These are phyloP conservation scores for Mycena citricolor DNA, from an alignment of 1,284 basidiomycete species.

Conservation along the genomic window DNA sequence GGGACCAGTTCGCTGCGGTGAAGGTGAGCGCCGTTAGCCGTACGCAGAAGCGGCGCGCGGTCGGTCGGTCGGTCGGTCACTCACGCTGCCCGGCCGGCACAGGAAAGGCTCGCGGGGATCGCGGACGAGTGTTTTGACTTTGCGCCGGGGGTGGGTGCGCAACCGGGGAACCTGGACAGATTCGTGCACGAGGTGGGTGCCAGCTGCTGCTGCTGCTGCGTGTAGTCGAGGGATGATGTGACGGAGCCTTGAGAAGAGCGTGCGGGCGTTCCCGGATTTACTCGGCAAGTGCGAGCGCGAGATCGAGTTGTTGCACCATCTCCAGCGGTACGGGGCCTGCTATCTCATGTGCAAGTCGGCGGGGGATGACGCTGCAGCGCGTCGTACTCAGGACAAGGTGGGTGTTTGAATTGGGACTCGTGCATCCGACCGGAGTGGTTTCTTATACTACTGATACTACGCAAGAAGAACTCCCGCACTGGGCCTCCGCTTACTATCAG, in stretches of 20 bases:
- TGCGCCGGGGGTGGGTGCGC: slow-evolving; percentile 10
- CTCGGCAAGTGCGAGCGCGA: slow-evolving; percentile 6
- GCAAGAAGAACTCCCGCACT: background rate
- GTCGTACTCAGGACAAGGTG: background rate
- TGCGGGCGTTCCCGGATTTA: slow-evolving; percentile 1
- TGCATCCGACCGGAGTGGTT: background rate
- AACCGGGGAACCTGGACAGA: background rate
- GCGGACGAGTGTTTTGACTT: slow-evolving; percentile 13
- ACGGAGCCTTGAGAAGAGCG: slow-evolving; percentile 3
- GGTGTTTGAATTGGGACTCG: background rate
- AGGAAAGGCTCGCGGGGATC: slow-evolving; percentile 6
- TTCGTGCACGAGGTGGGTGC: slow-evolving; percentile 16
- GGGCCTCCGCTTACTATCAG: background rate
- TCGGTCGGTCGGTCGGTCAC: no score
- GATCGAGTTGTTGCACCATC: slow-evolving; percentile 11
- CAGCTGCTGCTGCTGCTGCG: background rate
- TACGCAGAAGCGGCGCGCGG: no score
- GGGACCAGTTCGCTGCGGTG: background rate
- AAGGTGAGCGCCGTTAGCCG: background rate
- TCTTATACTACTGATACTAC: background rate
- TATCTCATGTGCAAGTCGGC: slow-evolving; percentile 13
- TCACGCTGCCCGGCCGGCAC: background rate
- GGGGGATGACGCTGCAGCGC: background rate
- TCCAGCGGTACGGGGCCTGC: slow-evolving; percentile 19
- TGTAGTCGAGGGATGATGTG: background rate